phyloP scores from a whole-genome alignment of 2,329 filamentous ascomycete species.

The Teratosphaeriaceae sp. region DNA sequence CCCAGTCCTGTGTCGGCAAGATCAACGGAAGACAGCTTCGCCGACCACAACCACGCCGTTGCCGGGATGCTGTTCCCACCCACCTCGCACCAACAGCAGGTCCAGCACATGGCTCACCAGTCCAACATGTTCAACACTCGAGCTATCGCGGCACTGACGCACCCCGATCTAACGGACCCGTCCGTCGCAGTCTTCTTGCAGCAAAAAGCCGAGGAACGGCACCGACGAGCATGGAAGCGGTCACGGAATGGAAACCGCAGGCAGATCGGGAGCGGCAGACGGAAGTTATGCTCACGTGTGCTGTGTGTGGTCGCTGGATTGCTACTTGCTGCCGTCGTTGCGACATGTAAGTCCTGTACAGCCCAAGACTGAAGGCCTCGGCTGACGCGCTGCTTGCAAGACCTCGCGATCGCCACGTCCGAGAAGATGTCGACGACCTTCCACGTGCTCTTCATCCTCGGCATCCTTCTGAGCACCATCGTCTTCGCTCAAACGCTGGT shows the following conservation, averaged over 20 bases:
- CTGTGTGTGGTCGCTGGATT: conserved; percentile 21
- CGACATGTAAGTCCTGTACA: conserved; percentile 24
- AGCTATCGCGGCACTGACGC: conserved; percentile 21
- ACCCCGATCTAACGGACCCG: conserved; percentile 25
- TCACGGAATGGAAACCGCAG: conserved; percentile 9
- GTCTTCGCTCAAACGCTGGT: conserved; percentile 77
- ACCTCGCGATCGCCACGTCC: conserved; percentile 63
- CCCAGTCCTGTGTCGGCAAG: conserved; percentile 13
- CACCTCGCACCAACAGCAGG: conserved; percentile 13
- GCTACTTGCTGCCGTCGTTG: conserved; percentile 23
- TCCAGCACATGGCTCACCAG: conserved; percentile 19
- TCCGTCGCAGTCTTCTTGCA: conserved; percentile 21
- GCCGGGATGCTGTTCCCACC: conserved; percentile 16
- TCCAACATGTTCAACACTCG: conserved; percentile 22
- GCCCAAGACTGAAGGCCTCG: background rate
- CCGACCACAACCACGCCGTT: conserved; percentile 3
- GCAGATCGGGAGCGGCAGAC: conserved; percentile 3
- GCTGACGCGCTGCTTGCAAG: conserved; percentile 41
- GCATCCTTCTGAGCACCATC: conserved; percentile 66
- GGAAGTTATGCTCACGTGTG: conserved; percentile 5
- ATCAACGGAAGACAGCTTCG: conserved; percentile 7
- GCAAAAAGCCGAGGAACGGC: conserved; percentile 18
- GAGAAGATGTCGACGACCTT: conserved; percentile 62
- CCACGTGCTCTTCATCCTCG: conserved; percentile 71
- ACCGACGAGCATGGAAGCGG: conserved; percentile 18